Base-by-base conservation (phyloP, 2,329 filamentous ascomycete species). In the Nannizziopsis barbatae region DNA sequence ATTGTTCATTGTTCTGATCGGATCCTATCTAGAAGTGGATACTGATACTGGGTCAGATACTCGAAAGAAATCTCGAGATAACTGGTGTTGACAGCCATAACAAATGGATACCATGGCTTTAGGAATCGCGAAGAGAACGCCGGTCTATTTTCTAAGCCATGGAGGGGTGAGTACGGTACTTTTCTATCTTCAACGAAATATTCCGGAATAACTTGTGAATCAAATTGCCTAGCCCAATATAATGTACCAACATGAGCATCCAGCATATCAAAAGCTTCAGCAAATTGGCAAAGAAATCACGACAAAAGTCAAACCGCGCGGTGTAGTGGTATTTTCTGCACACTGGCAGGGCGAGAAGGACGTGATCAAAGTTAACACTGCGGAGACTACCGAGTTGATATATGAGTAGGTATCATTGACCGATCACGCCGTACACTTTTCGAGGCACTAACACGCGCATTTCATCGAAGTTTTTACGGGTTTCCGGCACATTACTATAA, bases 251-350 rank as follows among this genome's bases (percentile, higher is more conserved):
- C 76, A 70, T 3, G 61, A 77, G 0, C 84, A 88, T 59, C 80
- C 81, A 1, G 84, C 78, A 8, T 85, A 83, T 57, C 61, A 70
- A 3, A 69, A 81, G 47, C 75, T 88, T 3, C 75, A 81, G 55
- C 62, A 71, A 18, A 80, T 86, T 45, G 84, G 84, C 37, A 71
- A 64, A 6, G 83, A 87, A 57, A 86, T 88, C 60, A 86, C 81
- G 0, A 69, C 75, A 22, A 76, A 78, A 52, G 77, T 86, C 38
- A 81, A 80, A 57, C 84, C 84, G 1, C 80, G 77, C 53, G 84
- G 83, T 1, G 74, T 88, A 12, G 78, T 88, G 1, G 80, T 87
- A 20, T 82, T 89, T 60, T 86, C 83, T 0, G 84, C 83, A 1
- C 84, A 89, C 63, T 88, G 84, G 84, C 80, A 85, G 65, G 79